Evolutionary conservation across 805 yeast genomes (phyloP), one percentile per base, ranked within the genome.

Genomic region (Candida peoriensis): DNA sequence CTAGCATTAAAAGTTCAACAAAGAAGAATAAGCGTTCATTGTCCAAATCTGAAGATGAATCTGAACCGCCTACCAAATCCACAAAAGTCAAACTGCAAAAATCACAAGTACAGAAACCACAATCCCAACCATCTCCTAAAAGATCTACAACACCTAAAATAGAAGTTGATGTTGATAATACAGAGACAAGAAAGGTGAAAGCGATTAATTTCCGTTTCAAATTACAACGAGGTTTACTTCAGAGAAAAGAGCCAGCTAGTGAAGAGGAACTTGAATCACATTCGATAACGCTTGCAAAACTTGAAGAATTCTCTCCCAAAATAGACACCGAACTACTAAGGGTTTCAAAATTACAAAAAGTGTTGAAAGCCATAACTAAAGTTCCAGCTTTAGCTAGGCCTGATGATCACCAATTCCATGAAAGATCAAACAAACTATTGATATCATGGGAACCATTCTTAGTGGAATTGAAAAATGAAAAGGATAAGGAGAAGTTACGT

Each of bases 301-400:
- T 73, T 16, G 66, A 61, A 17, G 65, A 63, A 13, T 66, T 70
- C 38, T 63, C 71, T 1, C 34, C 43, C 8, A 24, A 45, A 3
- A 62, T 72, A 23, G 59, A 50, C 20, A 51, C 58, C 15, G 66
- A 64, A 12, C 47, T 71, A 15, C 57, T 73, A 38, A 59, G 56
- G 32, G 52, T 54, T 16, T 69, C 77, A 12, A 73, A 71, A 44
- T 56, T 73, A 33, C 76, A 72, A 47, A 73, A 73, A 49, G 77
- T 73, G 1, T 48, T 73, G 39, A 70, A 66, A 47, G 72, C 74
- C 36, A 69, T 73, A 15, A 39, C 63, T 33, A 63, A 61, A 37
- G 60, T 63, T 39, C 58, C 57, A 19, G 56, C 55, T 23, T 56
- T 70, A 41, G 66, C 60, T 39, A 61, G 65, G 39, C 60, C 65